Conservation (phyloP, 208 protist genomes). For the Leishmania gerbilli region DNA sequence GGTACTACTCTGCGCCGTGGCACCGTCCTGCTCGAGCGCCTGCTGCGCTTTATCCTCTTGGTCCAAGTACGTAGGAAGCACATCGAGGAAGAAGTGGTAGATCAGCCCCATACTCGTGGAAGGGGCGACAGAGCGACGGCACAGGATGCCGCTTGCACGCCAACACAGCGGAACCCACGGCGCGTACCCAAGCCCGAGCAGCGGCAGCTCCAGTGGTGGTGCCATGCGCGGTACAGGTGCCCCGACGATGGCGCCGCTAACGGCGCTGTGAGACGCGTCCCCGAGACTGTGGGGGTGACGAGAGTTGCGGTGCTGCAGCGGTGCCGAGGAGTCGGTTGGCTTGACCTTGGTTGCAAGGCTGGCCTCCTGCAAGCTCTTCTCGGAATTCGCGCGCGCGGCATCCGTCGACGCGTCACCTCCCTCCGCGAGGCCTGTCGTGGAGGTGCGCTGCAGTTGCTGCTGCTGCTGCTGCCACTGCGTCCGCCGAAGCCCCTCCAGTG, state of each 20-base stretch:
- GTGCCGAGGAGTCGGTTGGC: not conserved
- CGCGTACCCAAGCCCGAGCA: constrained; percentile 52
- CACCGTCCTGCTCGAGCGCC: not conserved
- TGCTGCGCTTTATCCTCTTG: constrained; percentile 17
- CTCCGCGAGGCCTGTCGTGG: not conserved
- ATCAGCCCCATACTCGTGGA: constrained; percentile 37
- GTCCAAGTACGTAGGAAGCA: constrained; percentile 58
- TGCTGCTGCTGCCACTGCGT: constrained; percentile 11
- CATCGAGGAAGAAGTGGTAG: constrained; percentile 72
- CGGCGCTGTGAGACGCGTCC: not conserved
- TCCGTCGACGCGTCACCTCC: not conserved
- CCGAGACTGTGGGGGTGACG: constrained; percentile 7
- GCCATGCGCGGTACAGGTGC: not conserved
- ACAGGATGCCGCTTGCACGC: constrained; percentile 53
- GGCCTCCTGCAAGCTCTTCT: not conserved
- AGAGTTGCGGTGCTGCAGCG: constrained; percentile 6
- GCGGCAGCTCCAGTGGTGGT: constrained; percentile 26
- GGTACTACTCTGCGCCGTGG: not conserved
- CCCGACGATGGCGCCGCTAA: not conserved
- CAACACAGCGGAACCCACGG: constrained; percentile 49
- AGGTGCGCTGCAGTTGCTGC: not conserved
- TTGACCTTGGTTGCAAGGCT: not conserved
- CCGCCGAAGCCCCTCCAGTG: constrained; percentile 37
- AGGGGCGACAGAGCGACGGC: constrained; percentile 37
- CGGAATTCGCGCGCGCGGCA: not conserved